Conservation (phyloP, 2,329 filamentous ascomycete genomes). For the Colletotrichum filicis region DNA sequence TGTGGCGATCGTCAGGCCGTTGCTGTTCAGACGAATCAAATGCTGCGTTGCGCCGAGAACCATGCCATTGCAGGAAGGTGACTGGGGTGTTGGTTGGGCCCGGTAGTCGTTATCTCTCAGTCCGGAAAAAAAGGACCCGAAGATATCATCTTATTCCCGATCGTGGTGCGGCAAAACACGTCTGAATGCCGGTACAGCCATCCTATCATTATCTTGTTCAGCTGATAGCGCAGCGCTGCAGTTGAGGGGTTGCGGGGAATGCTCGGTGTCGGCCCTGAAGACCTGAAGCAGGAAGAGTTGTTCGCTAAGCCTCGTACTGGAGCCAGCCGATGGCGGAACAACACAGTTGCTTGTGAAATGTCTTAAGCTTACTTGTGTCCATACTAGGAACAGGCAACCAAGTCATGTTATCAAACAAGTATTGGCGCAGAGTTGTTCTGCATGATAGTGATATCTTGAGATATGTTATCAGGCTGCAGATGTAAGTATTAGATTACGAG, state of each 20-base stretch:
- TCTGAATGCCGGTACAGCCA: not conserved
- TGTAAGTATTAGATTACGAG: too few relatives aligned
- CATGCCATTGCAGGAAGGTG: slow-evolving; percentile 23
- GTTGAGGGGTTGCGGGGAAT: not conserved
- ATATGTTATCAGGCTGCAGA: too few relatives aligned
- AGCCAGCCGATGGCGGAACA: not conserved
- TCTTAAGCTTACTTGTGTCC: not conserved
- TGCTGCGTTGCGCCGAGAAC: not conserved
- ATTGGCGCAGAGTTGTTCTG: not conserved
- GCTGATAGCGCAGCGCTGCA: not conserved
- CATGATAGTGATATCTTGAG: not conserved
- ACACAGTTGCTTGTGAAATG: not conserved
- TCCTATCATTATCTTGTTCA: not conserved
- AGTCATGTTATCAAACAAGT: not conserved
- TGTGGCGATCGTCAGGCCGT: not conserved
- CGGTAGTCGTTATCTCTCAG: slow-evolving; percentile 24
- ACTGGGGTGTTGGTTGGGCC: not conserved
- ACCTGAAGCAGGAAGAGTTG: not conserved
- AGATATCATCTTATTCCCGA: not conserved
- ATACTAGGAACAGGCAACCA: not conserved
- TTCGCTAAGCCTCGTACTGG: not conserved
- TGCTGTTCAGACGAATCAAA: slow-evolving; percentile 6
- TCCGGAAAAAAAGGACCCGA: slow-evolving; percentile 24
- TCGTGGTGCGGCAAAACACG: not conserved
- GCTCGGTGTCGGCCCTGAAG: not conserved